Evolutionary conservation across 371 early-diverging fungal genomes (phyloP).

Genomic region (Batrachochytrium dendrobatidis): DNA sequence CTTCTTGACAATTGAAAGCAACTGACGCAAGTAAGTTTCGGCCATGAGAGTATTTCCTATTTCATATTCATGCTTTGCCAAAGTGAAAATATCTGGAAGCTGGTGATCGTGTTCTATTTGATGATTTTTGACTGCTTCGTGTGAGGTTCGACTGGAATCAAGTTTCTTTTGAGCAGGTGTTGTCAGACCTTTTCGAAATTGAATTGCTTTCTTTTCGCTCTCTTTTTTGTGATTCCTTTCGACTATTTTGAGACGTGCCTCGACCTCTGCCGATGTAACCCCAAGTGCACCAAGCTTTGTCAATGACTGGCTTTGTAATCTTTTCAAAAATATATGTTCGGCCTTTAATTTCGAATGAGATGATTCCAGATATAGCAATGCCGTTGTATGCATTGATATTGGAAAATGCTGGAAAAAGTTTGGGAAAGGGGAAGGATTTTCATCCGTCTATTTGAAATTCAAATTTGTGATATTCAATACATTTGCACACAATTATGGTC

Average conservation of each 20-base stretch:
- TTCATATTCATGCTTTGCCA: constrained; percentile 17
- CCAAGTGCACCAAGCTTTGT: constrained; percentile 17
- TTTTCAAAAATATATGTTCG: constrained; percentile 14
- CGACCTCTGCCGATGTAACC: constrained; percentile 12
- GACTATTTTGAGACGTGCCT: neutral
- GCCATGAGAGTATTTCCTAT: constrained; percentile 19
- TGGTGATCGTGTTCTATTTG: constrained; percentile 1
- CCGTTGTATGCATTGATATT: constrained; percentile 36
- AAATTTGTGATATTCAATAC: neutral
- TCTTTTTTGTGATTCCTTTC: constrained; percentile 2
- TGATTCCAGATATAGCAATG: constrained; percentile 29
- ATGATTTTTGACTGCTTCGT: neutral
- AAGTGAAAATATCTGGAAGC: constrained; percentile 15
- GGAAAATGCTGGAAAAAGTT: constrained; percentile 33
- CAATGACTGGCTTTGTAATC: constrained; percentile 16
- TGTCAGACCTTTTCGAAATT: neutral
- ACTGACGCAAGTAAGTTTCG: constrained; percentile 14
- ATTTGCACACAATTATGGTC: neutral
- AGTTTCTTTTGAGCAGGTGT: constrained; percentile 2
- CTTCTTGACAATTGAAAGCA: constrained; percentile 11
- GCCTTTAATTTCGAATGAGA: constrained; percentile 21
- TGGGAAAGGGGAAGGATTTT: constrained; percentile 10
- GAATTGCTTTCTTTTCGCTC: neutral
- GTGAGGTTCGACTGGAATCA: neutral
- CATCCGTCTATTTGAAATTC: neutral